Evolutionary conservation across 495 filamentous ascomycete genomes (phyloP).

Genomic region (Neurospora sp.): DNA sequence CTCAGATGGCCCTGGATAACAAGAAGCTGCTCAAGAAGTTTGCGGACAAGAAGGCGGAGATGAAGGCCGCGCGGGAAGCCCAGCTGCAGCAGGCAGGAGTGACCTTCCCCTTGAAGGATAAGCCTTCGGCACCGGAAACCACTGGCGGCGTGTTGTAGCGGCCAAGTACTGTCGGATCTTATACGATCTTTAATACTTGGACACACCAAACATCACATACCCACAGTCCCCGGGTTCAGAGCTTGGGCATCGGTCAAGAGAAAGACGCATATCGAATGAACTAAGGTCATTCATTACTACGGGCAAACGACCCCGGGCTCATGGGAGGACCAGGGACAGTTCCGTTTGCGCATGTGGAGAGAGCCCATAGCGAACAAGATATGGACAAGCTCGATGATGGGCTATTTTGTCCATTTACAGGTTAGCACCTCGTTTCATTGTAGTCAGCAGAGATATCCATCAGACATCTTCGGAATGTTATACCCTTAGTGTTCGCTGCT

Average conservation of each 20-base stretch:
- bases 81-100: constrained; percentile 3
- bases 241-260: not conserved
- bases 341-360: not conserved
- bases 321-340: not conserved
- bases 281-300: not conserved
- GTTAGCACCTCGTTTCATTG: not conserved
- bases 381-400: not conserved
- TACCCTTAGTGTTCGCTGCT: not conserved
- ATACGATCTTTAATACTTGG: not conserved
- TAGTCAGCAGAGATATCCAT: not conserved
- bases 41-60: constrained; percentile 37
- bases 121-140: not conserved
- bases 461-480: not conserved
- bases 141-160: not conserved
- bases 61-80: constrained; percentile 12
- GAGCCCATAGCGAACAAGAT: not conserved
- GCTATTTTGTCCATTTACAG: not conserved
- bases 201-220: not conserved
- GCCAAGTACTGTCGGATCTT: not conserved
- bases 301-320: not conserved
- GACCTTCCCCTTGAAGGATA: not conserved
- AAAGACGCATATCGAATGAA: not conserved
- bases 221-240: not conserved
- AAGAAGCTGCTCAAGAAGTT: constrained; percentile 48
- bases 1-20: constrained; percentile 51